Evolutionary conservation across 768 basidiomycete genomes (phyloP).

Genomic region (Sistotremastrum niveocremeum): DNA sequence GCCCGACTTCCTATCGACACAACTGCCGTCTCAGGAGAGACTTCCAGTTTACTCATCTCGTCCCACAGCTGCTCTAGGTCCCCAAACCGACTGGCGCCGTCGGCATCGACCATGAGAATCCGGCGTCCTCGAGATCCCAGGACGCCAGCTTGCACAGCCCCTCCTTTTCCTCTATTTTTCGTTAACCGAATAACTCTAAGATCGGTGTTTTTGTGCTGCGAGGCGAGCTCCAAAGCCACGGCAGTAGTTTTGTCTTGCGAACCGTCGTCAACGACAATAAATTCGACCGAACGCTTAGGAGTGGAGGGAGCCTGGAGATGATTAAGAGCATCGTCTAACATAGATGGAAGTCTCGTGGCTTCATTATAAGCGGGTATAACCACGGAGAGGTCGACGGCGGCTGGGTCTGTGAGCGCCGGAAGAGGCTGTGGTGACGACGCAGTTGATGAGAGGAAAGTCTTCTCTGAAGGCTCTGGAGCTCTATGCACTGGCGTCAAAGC

Average conservation of each 20-base stretch:
- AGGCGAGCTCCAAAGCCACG: slow-evolving; percentile 51
- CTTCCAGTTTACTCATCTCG: slow-evolving; percentile 49
- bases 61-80: slow-evolving; percentile 73
- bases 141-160: slow-evolving; percentile 87
- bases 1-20: slow-evolving; percentile 78
- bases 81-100: slow-evolving; percentile 80
- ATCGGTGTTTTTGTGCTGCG: slow-evolving; percentile 35
- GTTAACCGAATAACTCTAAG: slow-evolving; percentile 70
- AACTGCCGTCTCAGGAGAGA: slow-evolving; percentile 39
- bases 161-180: slow-evolving; percentile 83
- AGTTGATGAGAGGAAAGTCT: slow-evolving; percentile 45
- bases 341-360: slow-evolving; percentile 61
- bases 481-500: slow-evolving; percentile 64
- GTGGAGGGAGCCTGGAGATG: slow-evolving; percentile 32
- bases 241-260: slow-evolving; percentile 62
- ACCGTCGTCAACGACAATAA: slow-evolving; percentile 87
- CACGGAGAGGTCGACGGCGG: slow-evolving; percentile 59
- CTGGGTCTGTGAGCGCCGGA: slow-evolving; percentile 38
- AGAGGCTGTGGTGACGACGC: slow-evolving; percentile 45
- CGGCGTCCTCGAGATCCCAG: slow-evolving; percentile 63
- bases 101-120: slow-evolving; percentile 87
- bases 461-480: slow-evolving; percentile 50
- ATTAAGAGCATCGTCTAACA: slow-evolving; percentile 66
- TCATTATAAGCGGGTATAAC: slow-evolving; percentile 93
- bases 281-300: slow-evolving; percentile 51